Conservation (phyloP, 202 grass and related monocot species). For the Musa balbisiana region DNA sequence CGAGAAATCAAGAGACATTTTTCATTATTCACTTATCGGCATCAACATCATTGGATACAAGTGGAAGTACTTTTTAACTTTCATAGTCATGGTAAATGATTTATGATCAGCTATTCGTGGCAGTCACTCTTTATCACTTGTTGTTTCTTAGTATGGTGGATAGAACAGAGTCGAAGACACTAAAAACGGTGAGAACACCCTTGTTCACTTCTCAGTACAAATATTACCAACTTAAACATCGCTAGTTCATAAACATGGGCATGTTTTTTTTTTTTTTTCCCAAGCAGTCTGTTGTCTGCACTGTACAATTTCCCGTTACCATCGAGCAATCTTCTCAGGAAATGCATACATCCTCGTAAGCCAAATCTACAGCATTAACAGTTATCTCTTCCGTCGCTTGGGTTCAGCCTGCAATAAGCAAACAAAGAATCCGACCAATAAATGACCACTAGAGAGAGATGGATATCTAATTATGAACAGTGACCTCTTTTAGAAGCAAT, state of each 20-base stretch:
- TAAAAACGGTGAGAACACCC: no score
- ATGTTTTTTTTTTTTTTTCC: neutral
- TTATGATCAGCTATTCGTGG: no score
- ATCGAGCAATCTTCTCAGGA: neutral
- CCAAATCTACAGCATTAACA: neutral
- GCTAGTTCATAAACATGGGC: neutral
- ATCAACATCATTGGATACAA: no score
- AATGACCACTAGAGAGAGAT: neutral
- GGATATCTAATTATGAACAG: neutral
- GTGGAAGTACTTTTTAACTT: no score
- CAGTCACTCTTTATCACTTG: no score
- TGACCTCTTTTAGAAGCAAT: neutral
- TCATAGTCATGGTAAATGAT: no score
- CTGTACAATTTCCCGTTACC: slow-evolving; percentile 5
- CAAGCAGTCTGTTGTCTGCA: slow-evolving; percentile 13
- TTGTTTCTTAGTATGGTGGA: no score
- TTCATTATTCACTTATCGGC: no score
- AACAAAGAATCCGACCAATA: neutral
- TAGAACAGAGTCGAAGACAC: no score
- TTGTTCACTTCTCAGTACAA: no score
- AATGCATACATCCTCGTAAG: neutral
- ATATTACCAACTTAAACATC: neutral
- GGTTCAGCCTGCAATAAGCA: slow-evolving; percentile 5
- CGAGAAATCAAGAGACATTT: no score
- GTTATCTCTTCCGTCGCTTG: slow-evolving; percentile 14